phyloP scores from a whole-genome alignment of 331 rosid species.

The Phaseolus coccineus region DNA sequence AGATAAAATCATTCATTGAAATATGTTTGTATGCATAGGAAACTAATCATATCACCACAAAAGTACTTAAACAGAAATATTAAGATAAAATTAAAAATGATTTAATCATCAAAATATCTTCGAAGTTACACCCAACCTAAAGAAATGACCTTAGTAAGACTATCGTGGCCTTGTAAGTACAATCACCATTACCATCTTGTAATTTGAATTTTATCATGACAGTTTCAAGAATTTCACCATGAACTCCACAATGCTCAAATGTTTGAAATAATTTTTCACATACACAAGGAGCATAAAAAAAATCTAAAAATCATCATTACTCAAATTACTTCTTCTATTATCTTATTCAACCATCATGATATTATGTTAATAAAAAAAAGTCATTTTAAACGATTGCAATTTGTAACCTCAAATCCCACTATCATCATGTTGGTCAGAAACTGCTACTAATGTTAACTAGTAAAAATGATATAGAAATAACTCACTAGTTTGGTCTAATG shows the following conservation, averaged over 20 bases:
- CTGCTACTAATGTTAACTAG: neutral
- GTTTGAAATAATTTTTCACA: neutral
- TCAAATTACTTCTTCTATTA: neutral
- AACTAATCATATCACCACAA: too few relatives aligned
- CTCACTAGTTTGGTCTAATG: neutral
- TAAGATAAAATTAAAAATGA: too few relatives aligned
- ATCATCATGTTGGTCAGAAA: neutral
- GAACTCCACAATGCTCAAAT: neutral
- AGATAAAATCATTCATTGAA: too few relatives aligned
- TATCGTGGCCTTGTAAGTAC: too few relatives aligned
- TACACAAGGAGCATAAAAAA: neutral
- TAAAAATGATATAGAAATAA: neutral
- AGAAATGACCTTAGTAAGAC: too few relatives aligned
- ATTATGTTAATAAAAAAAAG: neutral
- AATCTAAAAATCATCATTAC: neutral
- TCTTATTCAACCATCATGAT: neutral
- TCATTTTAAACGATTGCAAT: neutral
- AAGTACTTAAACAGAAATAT: too few relatives aligned
- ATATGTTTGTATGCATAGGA: too few relatives aligned
- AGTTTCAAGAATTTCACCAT: neutral
- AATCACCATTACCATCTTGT: neutral
- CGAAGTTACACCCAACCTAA: too few relatives aligned
- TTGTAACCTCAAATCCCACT: conserved; percentile 8
- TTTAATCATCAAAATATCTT: too few relatives aligned
- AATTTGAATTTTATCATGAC: neutral